Base-by-base conservation (phyloP, 805 yeast genomes). In the Barnettozyma pratensis region DNA sequence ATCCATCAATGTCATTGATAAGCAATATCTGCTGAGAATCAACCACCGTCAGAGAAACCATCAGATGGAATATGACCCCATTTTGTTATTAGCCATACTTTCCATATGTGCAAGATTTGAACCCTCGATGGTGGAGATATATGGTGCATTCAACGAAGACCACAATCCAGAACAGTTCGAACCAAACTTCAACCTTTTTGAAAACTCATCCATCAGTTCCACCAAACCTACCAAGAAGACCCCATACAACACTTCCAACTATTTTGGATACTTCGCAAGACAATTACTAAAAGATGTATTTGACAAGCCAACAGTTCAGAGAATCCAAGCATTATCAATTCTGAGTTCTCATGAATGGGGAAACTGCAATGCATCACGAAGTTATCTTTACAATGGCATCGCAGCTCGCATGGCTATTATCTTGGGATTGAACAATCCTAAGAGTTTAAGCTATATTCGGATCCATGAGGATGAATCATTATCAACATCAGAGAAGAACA, bases 341-440 rank as follows among this genome's bases (percentile, higher is more conserved):
- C 51, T 69, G 5, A 66, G 71, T 46, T 62, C 69, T 47, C 73
- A 69, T 56, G 72, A 69, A 53, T 69, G 74, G 73, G 73, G 73
- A 1, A 70, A 67, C 47, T 65, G 64, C 14, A 66, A 67, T 49
- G 65, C 61, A n/a, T 61, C 71, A 4, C 50, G 73, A 45, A 66
- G 71, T 47, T 69, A 59, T 45, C 50, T 68, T 7, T 69, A 69
- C 38, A 61, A 65, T 27, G 73, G 73, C n/a, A 62, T 69, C 12
- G 73, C 73, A 3, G 66, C 71, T 0, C 54, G 73, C 47, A 70
- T 70, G 74, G 67, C 69, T 0, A 51, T 66, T 4, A 62, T 69
- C 6, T 47, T 69, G 30, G 72, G 71, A 1, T 46, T 69, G 10
- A 66, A 66, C 4, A 52, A 50, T 31, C 52, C 57, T 5, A 38